These are phyloP conservation scores for Vigna radiata DNA, from an alignment of 306 rosid genomes.

Conservation along the genomic window DNA sequence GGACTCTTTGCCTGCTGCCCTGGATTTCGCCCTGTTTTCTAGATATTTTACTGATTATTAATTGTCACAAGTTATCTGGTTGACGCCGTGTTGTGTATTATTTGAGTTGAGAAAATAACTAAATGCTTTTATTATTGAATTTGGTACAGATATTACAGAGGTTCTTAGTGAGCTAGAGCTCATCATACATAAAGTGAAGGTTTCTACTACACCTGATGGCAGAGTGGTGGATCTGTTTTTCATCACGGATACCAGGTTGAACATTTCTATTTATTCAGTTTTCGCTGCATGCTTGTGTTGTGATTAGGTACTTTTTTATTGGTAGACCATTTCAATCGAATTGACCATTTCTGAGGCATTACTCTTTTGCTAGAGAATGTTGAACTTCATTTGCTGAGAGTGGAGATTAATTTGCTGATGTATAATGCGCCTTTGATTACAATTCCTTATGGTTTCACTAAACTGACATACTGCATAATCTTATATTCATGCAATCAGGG, in stretches of 20 bases:
- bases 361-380: conserved; percentile 1
- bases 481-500: conserved; percentile 55
- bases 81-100: not conserved
- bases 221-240: conserved; percentile 90
- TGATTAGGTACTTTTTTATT: conserved; percentile 15
- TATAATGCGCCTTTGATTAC: conserved; percentile 9
- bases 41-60: not conserved
- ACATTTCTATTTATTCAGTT: conserved; percentile 28
- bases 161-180: conserved; percentile 93
- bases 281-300: conserved; percentile 9
- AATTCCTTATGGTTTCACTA: conserved; percentile 4
- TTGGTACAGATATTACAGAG: conserved; percentile 75
- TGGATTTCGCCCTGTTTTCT: conserved; percentile 3
- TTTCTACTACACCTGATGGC: conserved; percentile 95
- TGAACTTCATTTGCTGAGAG: conserved; percentile 7
- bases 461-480: conserved; percentile 21
- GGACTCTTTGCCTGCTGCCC: conserved; percentile 9
- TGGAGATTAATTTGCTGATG: conserved; percentile 3
- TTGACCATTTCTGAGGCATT: not conserved
- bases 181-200: conserved; percentile 87
- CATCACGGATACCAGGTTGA: conserved; percentile 87
- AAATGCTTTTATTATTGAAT: conserved; percentile 40
- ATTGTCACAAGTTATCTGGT: not conserved
- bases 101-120: conserved; percentile 8
- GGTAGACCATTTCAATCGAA: conserved; percentile 21